Conservation (phyloP, 306 rosid species). For the Vigna reflexopilosa region DNA sequence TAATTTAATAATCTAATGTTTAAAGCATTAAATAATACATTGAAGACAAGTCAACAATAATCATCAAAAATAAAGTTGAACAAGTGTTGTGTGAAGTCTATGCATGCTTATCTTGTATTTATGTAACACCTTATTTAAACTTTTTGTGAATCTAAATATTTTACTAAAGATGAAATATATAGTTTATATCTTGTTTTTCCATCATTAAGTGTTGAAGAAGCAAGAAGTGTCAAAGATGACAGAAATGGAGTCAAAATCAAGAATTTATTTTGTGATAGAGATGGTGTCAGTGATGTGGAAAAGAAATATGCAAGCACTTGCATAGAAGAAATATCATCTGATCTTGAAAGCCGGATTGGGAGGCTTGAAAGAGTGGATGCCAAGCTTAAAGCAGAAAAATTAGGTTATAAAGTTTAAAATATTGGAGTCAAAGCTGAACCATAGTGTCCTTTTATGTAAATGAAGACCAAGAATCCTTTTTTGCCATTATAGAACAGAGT, state of each 20-base stretch:
- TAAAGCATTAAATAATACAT: too few species aligned
- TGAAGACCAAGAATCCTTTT: slow-evolving; percentile 9
- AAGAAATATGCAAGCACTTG: background rate
- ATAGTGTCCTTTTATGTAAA: background rate
- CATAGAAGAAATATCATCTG: background rate
- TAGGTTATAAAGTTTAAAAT: background rate
- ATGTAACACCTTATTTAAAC: too few species aligned
- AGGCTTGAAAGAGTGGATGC: slow-evolving; percentile 38
- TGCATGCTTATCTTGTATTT: too few species aligned
- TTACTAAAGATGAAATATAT: too few species aligned
- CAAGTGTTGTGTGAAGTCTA: too few species aligned
- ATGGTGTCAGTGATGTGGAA: background rate
- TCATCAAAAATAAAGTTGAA: too few species aligned
- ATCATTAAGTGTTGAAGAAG: background rate
- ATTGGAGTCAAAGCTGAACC: background rate
- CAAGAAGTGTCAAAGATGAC: background rate
- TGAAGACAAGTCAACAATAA: too few species aligned
- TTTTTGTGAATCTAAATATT: too few species aligned
- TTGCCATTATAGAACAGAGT: background rate
- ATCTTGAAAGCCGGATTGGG: background rate
- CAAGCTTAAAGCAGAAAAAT: slow-evolving; percentile 37
- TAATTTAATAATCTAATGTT: too few species aligned
- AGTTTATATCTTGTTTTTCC: background rate
- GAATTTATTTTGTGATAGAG: background rate
- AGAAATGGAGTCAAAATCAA: background rate